Base-by-base conservation (phyloP, 345 rosid species). In the Garcia nutans region DNA sequence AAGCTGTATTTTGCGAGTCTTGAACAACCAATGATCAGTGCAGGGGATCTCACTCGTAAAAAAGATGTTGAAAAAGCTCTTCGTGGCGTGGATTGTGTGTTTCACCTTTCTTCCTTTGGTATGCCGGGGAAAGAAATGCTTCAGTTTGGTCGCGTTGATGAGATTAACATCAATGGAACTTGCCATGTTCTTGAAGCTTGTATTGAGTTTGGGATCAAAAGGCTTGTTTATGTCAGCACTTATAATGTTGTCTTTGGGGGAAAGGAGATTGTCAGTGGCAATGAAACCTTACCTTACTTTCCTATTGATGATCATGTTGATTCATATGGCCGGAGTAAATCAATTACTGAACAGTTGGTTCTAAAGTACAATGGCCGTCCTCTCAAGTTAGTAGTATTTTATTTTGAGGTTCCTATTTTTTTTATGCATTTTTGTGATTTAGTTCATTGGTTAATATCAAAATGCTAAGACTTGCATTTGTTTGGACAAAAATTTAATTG, bases 71-170 rank as follows among this genome's bases (percentile, higher is more conserved):
- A 85, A 2, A 89, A 78, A 80, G 93, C 94, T 45, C 19, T 91
- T 26, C 85, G 87, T 0, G 96, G 97, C 22, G 92, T 86, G 0
- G 83, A 90, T 76, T 95, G 97, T 78, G 97, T 92, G 10, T 83
- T 95, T 79, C 97, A 92, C 84, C 89, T 95, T 23, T 96, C 97
- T 80, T 95, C 99, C 1, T 91, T 37, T 77, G 99, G 99, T 68
- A 95, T 95, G 93, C 93, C 97, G 0, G 99, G 99, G 52, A 95
- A 92, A 80, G 97, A 95, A 83, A 90, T 95, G 99, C 83, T 95
- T 50, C 99, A 85, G 79, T 84, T 90, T 52, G 91, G 95, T 17
- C 94, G 94, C 10, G 91, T 90, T 12, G 97, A 91, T 72, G 88
- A 85, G 84, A 93, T 92, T 59, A 95, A 95, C 74, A 90, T 95